These are phyloP conservation scores for Hypholoma fasciculare DNA, from an alignment of 768 basidiomycete genomes.

Conservation along the genomic window DNA sequence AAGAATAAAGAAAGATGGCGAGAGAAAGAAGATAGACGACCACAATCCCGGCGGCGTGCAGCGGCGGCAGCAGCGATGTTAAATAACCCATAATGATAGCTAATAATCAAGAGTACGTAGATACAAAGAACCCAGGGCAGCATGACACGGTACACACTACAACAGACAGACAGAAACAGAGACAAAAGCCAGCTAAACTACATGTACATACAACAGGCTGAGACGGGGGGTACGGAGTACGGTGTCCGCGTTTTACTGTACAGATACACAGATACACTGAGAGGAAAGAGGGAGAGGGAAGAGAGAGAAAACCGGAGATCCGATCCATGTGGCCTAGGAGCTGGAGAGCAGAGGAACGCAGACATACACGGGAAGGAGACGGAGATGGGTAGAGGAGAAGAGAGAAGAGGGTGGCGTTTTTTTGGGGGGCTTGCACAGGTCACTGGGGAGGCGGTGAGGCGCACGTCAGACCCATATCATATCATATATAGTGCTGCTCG, in stretches of 20 bases:
- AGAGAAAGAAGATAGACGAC: too few species aligned
- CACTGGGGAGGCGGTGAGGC: neutral
- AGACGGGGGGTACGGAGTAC: too few species aligned
- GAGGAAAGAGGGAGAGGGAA: too few species aligned
- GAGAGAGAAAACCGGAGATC: slow-evolving; percentile 5
- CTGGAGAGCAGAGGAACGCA: neutral
- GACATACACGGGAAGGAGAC: neutral
- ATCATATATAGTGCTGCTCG: slow-evolving; percentile 25
- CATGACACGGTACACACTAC: too few species aligned
- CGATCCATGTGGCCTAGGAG: slow-evolving; percentile 3
- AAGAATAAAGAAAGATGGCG: too few species aligned
- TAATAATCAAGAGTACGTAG: neutral
- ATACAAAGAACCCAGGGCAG: too few species aligned
- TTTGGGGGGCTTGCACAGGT: neutral
- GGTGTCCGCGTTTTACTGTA: slow-evolving; percentile 4
- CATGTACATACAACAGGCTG: neutral
- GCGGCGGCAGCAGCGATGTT: neutral
- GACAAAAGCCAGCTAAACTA: neutral
- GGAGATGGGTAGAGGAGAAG: too few species aligned
- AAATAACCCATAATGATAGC: slow-evolving; percentile 7
- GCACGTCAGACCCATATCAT: neutral
- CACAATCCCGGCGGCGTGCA: too few species aligned
- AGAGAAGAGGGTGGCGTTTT: neutral
- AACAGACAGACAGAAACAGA: too few species aligned
- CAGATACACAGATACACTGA: slow-evolving; percentile 7